A percentile compares a stretch with the other conserved stretches of the same genome.
Conservation (phyloP, 202 grass and related monocot genomes). For the Miscanthus sacchariflorus region DNA sequence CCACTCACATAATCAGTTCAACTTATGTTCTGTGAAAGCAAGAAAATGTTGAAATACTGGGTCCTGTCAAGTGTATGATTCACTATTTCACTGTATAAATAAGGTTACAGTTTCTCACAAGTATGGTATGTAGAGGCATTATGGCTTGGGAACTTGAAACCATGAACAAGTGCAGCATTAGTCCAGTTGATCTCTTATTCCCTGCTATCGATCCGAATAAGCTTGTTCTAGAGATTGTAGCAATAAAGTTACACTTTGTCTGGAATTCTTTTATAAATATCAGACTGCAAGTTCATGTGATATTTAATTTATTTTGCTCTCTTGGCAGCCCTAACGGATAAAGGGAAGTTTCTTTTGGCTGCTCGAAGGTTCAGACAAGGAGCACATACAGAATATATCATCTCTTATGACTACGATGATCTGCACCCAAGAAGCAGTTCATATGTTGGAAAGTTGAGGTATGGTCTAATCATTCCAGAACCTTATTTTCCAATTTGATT, state of each 20-base stretch:
- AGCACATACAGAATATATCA: slow-evolving; percentile 74
- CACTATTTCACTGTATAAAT: background rate
- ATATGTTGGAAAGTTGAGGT: slow-evolving; percentile 91
- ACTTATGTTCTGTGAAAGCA: slow-evolving; percentile 5
- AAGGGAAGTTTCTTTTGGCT: slow-evolving; percentile 86
- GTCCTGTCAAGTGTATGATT: background rate
- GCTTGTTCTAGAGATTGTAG: slow-evolving; percentile 23
- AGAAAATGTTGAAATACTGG: slow-evolving; percentile 11
- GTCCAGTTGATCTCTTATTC: slow-evolving; percentile 9
- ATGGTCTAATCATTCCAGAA: slow-evolving; percentile 30
- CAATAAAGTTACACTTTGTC: slow-evolving; percentile 1
- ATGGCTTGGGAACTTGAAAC: background rate
- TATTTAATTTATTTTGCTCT: slow-evolving; percentile 34
- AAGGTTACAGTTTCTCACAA: background rate
- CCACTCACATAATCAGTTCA: background rate
- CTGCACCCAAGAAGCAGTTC: slow-evolving; percentile 77
- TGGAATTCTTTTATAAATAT: background rate
- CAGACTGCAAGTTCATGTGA: background rate
- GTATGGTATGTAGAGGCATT: slow-evolving; percentile 8
- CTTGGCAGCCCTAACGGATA: slow-evolving; percentile 71
- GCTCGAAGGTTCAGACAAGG: slow-evolving; percentile 77
- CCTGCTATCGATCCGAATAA: slow-evolving; percentile 8
- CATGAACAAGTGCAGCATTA: no score
- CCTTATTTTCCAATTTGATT: slow-evolving; percentile 27
- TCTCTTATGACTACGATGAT: slow-evolving; percentile 86